Conservation (phyloP, 2,329 filamentous ascomycete genomes). For the Aureobasidium musti region DNA sequence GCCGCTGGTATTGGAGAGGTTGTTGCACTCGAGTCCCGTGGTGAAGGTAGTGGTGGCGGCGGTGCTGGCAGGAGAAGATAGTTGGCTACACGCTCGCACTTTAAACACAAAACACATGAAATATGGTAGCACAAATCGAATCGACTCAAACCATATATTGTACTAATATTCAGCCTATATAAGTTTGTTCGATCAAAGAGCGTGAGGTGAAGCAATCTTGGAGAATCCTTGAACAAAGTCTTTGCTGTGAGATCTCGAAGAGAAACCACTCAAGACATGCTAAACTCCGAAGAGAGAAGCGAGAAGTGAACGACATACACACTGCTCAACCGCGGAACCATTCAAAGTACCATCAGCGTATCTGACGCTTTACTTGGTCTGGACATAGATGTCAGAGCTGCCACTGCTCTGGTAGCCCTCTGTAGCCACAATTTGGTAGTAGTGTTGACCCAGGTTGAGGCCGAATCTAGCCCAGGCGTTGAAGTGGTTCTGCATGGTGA, state of each 20-base stretch:
- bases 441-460: slow-evolving; percentile 51
- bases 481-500: slow-evolving; percentile 56
- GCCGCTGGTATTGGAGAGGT: slow-evolving; percentile 93
- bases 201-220: neutral
- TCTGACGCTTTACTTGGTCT: slow-evolving; percentile 11
- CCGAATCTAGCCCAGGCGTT: slow-evolving; percentile 55
- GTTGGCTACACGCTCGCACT: neutral
- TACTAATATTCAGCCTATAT: neutral
- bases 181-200: neutral
- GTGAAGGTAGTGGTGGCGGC: slow-evolving; percentile 37
- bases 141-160: neutral
- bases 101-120: neutral
- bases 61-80: slow-evolving; percentile 33
- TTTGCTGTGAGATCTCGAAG: too few relatives aligned
- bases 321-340: neutral
- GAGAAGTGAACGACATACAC: neutral
- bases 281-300: too few relatives aligned
- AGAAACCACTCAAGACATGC: neutral
- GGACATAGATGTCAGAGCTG: slow-evolving; percentile 31
- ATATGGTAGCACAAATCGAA: neutral
- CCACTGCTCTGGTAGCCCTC: slow-evolving; percentile 50
- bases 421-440: slow-evolving; percentile 57
- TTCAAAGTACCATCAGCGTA: neutral
- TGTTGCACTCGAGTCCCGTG: slow-evolving; percentile 77
- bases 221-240: neutral